These are phyloP conservation scores for Tetrahymena malaccensis DNA, from an alignment of 73 alveolate species.

Conservation along the genomic window DNA sequence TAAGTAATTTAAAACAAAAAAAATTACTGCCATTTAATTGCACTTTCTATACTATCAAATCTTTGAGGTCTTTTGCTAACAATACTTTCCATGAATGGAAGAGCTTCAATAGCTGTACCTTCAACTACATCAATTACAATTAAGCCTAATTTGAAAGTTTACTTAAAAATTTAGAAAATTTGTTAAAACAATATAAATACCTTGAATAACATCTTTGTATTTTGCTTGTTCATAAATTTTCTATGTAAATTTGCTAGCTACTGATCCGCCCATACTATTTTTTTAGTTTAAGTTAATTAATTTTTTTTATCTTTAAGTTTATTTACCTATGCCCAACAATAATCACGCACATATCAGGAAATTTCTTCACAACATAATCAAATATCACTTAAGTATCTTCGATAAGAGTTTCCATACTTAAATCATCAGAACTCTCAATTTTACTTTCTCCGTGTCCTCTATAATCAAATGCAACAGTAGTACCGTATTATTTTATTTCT, in stretches of 20 bases:
- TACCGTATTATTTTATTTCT: constrained; percentile 57
- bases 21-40: constrained; percentile 60
- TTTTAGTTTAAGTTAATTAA: constrained; percentile 43
- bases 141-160: constrained; percentile 53
- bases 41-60: constrained; percentile 75
- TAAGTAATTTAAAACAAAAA: not conserved
- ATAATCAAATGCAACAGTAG: constrained; percentile 85
- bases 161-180: constrained; percentile 13
- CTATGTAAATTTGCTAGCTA: constrained; percentile 80
- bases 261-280: constrained; percentile 96
- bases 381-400: constrained; percentile 67
- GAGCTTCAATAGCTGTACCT: constrained; percentile 97
- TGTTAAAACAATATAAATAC: not conserved
- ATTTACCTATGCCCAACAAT: constrained; percentile 30
- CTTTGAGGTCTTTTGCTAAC: constrained; percentile 79
- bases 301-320: not conserved
- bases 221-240: constrained; percentile 45
- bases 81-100: constrained; percentile 92
- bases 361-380: constrained; percentile 53
- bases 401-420: constrained; percentile 62
- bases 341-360: constrained; percentile 39
- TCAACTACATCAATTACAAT: constrained; percentile 94
- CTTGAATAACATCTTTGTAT: constrained; percentile 45
- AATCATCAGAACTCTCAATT: constrained; percentile 35
- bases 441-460: constrained; percentile 84